Base-by-base conservation (phyloP, 768 basidiomycete genomes). In the Psilocybe sp. region DNA sequence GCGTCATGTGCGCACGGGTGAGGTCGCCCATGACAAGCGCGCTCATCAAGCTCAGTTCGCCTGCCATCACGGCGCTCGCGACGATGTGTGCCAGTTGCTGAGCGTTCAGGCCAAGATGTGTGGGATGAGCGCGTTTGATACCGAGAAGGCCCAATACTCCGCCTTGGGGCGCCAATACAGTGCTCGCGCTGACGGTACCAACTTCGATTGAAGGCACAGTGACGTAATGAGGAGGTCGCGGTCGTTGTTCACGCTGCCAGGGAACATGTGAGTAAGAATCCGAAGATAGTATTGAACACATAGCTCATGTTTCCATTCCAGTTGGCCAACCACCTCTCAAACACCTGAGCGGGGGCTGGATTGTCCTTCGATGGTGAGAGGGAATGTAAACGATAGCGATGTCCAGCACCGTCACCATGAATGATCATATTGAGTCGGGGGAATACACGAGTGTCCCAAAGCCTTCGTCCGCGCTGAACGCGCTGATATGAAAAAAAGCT, bases 141-240 rank as follows among this genome's bases (percentile, higher is more conserved):
- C 95, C 96, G 45, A 99, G 86, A 87, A 98, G 85, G 42, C 96
- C 91, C 53, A 98, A 82, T 45, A 98, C 86, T 8, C 90, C 82
- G 40, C 83, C 79, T 66, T 99, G 97, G 0, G 97, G 96, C 6
- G 77, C 81, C 43, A 99, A 86, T 32, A 96, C 81, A 1, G 96
- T 98, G 32, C 97, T 97, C 34, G 97, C 97, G 34, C 96, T 96
- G 46, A 99, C 86, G 37, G 97, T 98, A 36, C 97, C 97, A 19
- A 98, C 96, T 71, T 99, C 97, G 65, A 99, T 93, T 28, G 87
- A 97, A n/a, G 96, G 97, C 97, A 99, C 98, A 6, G 93, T 85
- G 46, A 95, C 76, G 95, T 94, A 74, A 98, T 84, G 47, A 98
- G 80, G 2, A 98, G 78, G 64, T 98, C 97, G 58, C 91, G 75